A percentile compares a stretch with the other conserved stretches of the same genome.
These are phyloP conservation scores for Phalaenopsis equestris DNA, from an alignment of 106 monocot species.

Conservation along the genomic window DNA sequence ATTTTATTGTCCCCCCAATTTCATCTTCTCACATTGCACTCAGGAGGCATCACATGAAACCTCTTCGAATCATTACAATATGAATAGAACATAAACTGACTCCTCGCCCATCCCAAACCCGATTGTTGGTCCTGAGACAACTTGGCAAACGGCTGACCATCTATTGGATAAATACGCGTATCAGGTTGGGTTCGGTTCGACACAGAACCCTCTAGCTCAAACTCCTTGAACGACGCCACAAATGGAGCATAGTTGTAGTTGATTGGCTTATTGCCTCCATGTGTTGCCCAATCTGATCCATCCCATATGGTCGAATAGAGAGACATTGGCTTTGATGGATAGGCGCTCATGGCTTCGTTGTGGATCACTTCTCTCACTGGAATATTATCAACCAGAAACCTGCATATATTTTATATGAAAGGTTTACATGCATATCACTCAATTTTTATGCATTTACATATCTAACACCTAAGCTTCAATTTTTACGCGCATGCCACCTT, in stretches of 20 bases:
- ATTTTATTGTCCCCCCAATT: not conserved
- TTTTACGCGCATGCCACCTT: too few relatives aligned
- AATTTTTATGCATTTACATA: too few relatives aligned
- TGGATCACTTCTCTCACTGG: slow-evolving; percentile 39
- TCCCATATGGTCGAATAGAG: slow-evolving; percentile 34
- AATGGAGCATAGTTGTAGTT: slow-evolving; percentile 37
- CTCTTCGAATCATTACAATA: slow-evolving; percentile 40
- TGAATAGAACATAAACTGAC: slow-evolving; percentile 44
- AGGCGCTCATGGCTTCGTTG: slow-evolving; percentile 31
- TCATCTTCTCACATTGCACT: slow-evolving; percentile 21
- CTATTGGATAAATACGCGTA: slow-evolving; percentile 9
- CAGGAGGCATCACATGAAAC: slow-evolving; percentile 29
- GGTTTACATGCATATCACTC: too few relatives aligned
- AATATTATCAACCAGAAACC: slow-evolving; percentile 40
- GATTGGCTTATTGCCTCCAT: slow-evolving; percentile 20
- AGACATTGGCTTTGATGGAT: slow-evolving; percentile 40
- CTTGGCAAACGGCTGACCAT: slow-evolving; percentile 21
- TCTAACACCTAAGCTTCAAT: too few relatives aligned
- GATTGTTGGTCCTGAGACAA: slow-evolving; percentile 28
- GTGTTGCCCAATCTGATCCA: slow-evolving; percentile 32
- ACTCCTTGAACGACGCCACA: slow-evolving; percentile 15
- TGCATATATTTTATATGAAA: slow-evolving; percentile 10
- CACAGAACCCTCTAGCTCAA: slow-evolving; percentile 19
- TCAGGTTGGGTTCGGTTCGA: slow-evolving; percentile 5
- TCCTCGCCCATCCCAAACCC: slow-evolving; percentile 36